Evolutionary conservation across 176 grass and related monocot species (phyloP).

Genomic region (Oryza punctata): DNA sequence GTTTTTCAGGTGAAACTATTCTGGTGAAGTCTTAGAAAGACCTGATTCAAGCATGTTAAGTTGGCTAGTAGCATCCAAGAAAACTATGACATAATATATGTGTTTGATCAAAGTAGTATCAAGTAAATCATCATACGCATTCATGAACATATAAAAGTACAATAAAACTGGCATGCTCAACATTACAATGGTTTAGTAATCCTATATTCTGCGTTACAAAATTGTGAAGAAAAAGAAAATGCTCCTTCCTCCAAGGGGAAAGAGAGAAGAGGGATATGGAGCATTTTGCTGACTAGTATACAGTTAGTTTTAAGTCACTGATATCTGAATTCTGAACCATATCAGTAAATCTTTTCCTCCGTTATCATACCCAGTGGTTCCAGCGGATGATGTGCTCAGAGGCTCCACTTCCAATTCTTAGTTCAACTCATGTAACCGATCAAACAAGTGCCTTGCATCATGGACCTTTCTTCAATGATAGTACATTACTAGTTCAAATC

Average conservation of each 20-base stretch:
- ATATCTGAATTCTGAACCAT: neutral
- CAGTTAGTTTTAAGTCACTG: neutral
- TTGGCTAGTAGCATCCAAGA: no score
- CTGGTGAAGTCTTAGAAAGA: no score
- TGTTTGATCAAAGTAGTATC: neutral
- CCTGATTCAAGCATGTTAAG: no score
- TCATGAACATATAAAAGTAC: neutral
- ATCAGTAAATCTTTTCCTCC: neutral
- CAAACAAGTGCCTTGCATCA: neutral
- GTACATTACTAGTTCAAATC: neutral
- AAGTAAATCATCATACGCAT: no score
- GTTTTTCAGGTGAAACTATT: no score
- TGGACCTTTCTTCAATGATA: neutral
- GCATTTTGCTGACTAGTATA: neutral
- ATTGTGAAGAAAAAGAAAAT: neutral
- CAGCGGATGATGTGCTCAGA: neutral
- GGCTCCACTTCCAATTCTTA: neutral
- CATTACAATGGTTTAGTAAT: neutral
- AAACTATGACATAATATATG: no score
- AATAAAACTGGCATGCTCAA: neutral
- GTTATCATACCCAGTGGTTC: neutral
- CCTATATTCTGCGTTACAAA: neutral
- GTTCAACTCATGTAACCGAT: slow-evolving; percentile 2
- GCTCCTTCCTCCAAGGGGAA: neutral
- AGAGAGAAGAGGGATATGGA: neutral